Evolutionary conservation across 2,329 filamentous ascomycete species (phyloP), one percentile per base, ranked within the genome.

Genomic region (Aureobasidium sp.): DNA sequence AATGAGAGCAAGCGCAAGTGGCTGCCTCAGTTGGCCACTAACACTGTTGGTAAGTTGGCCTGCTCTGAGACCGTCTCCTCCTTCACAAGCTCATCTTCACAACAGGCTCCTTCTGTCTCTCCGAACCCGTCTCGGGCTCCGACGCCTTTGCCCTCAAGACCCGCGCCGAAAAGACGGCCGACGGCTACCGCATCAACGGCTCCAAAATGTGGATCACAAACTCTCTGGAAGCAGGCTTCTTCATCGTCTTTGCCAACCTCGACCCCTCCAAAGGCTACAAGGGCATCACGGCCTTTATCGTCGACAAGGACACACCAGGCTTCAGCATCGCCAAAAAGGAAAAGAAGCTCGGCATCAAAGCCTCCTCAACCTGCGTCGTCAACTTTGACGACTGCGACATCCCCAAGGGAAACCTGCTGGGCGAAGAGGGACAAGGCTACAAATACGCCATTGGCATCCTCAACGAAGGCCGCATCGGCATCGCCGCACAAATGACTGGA

Each of bases 131-230:
- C 1, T 96, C 91, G 25, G 94, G 94, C 25, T 96, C 91, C 0
- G 94, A 99, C 73, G 94, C 94, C 44, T 99, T 99, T 72, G 95
- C 95, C 1, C 82, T 99, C 66, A 88, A 91, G 68, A 97, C 94
- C 62, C 92, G 90, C 75, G 94, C 94, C 47, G 87, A 85, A 63
- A 90, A 92, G 81, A 94, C 90, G 0, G 82, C 85, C 25, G 83
- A 86, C 66, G 91, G 93, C 37, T 99, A 93, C 80, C 87, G 83
- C 77, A 89, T 99, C 76, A 89, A 85, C 64, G 94, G 94, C 55
- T 87, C 85, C 76, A 99, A 99, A 84, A 99, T 99, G 94, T 99
- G 94, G 94, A 99, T 99, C 77, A 99, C 94, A 66, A 99, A 99
- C 82, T 88, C 89, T 56, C 87, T 93, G 79, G 94, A 99, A 78